Evolutionary conservation across 805 yeast species (phyloP).

Genomic region (Zygoascus flipseniorum): DNA sequence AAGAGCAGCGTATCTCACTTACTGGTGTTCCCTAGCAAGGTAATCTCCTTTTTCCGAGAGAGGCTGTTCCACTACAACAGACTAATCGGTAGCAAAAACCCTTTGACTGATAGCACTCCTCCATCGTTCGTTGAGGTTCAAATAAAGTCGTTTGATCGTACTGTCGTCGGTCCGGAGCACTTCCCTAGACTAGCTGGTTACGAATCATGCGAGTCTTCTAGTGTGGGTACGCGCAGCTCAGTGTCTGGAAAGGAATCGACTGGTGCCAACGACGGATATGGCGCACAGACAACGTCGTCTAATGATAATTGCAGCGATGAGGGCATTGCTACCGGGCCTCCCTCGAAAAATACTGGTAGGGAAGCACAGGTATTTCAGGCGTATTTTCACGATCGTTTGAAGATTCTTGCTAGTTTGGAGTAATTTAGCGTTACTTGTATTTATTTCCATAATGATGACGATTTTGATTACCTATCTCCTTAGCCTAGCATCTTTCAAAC

Average conservation of each 20-base stretch:
- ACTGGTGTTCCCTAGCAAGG: slow-evolving; percentile 24
- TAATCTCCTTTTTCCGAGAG: slow-evolving; percentile 26
- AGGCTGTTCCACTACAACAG: slow-evolving; percentile 16
- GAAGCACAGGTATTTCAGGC: slow-evolving; percentile 1
- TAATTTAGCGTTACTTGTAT: not conserved
- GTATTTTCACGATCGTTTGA: not conserved
- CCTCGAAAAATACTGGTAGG: not conserved
- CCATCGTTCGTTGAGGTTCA: slow-evolving; percentile 23
- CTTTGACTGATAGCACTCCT: slow-evolving; percentile 7
- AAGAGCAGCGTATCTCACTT: slow-evolving; percentile 2
- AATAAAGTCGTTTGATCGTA: slow-evolving; percentile 21
- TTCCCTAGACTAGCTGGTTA: slow-evolving; percentile 6
- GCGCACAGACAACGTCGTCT: not conserved
- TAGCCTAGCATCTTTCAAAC: slow-evolving; percentile 77
- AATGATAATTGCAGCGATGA: not conserved
- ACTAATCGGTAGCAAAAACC: slow-evolving; percentile 10
- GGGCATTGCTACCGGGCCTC: not conserved
- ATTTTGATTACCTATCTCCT: slow-evolving; percentile 1
- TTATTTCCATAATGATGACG: slow-evolving; percentile 5
- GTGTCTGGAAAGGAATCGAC: not conserved
- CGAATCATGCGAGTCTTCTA: not conserved
- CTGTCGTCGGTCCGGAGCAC: slow-evolving; percentile 11
- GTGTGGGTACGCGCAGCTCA: not conserved
- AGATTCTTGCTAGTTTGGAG: not conserved
- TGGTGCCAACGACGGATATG: not conserved